Base-by-base conservation (phyloP, 2,329 filamentous ascomycete species). In the Mycosphaerella arachidis region DNA sequence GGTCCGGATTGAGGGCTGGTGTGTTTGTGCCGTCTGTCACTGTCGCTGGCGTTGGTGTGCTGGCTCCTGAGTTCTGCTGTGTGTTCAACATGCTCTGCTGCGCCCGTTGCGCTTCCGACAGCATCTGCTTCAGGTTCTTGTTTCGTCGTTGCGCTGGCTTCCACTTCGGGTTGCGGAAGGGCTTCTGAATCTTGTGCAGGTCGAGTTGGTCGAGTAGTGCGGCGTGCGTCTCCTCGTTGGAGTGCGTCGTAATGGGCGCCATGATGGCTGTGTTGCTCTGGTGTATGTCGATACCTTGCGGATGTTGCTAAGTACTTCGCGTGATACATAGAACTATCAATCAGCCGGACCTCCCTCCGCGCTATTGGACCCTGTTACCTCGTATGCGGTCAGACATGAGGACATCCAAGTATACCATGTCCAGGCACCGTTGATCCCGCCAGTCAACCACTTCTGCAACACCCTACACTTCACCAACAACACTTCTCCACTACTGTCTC, bases 111-210 rank as follows among this genome's bases (percentile, higher is more conserved):
- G 89, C 90, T 71, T 99, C 94, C 61, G 91, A 89, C 62, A 99
- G 83, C 63, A 99, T 94, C 69, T 96, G 91, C 77, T 97, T 97
- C 77, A 97, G 88, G 76, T 96, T 97, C 81, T 99, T 99, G 84
- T 99, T 99, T 76, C 94, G 91, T 55, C 94, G 92, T 76, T 92
- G 89, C 66, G 93, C 91, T 16, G 94, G 91, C 72, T 90, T 92
- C 94, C 94, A 99, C 74, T 86, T 79, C 2, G 89, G 81, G 73
- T 92, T 96, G 75, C 93, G 92, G 81, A 97, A 99, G 71, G 86
- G 89, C 78, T 95, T 96, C 69, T 86, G 86, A 72, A 90, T 85
- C 61, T 86, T 85, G 75, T 94, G 88, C 71, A 97, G 91, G 80
- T 99, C 94, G 71, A 97, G 90, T 74, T 90, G 81, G 76, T 97